Conservation (phyloP, 2,329 filamentous ascomycete species). For the Claviceps spartinae region DNA sequence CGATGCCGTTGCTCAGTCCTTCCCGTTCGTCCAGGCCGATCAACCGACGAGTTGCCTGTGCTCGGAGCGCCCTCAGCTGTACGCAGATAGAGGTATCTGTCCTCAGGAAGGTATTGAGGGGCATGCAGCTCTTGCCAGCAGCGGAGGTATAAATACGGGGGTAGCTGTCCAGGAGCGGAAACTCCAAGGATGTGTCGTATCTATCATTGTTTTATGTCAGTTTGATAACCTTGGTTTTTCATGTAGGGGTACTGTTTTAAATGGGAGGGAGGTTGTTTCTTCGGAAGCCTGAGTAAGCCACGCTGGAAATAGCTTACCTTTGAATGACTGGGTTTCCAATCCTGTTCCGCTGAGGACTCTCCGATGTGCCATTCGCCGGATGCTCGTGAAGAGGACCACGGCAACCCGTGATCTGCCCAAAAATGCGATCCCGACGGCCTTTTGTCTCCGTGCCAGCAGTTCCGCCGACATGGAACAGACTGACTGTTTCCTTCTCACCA, state of each 20-base stretch:
- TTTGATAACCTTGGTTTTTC: background rate
- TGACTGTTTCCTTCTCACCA: conserved; percentile 17
- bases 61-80: conserved; percentile 52
- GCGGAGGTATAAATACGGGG: conserved; percentile 54
- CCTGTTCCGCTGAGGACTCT: conserved; percentile 9
- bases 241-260: background rate
- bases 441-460: background rate
- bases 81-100: conserved; percentile 62
- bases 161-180: conserved; percentile 69
- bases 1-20: conserved; percentile 63
- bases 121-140: conserved; percentile 19
- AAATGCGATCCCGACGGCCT: conserved; percentile 13
- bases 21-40: conserved; percentile 71
- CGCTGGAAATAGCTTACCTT: conserved; percentile 11
- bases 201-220: background rate
- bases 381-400: conserved; percentile 9
- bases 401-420: conserved; percentile 15
- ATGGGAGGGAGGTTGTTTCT: too few relatives aligned
- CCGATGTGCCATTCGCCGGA: conserved; percentile 4
- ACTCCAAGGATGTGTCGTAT: conserved; percentile 4
- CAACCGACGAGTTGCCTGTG: conserved; percentile 46
- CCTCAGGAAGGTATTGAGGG: conserved; percentile 47
- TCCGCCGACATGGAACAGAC: conserved; percentile 18
- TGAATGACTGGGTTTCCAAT: conserved; percentile 16
- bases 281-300: background rate